Evolutionary conservation across 202 grass and related monocot species (phyloP).

Genomic region (Cymbopogon flexuosus): DNA sequence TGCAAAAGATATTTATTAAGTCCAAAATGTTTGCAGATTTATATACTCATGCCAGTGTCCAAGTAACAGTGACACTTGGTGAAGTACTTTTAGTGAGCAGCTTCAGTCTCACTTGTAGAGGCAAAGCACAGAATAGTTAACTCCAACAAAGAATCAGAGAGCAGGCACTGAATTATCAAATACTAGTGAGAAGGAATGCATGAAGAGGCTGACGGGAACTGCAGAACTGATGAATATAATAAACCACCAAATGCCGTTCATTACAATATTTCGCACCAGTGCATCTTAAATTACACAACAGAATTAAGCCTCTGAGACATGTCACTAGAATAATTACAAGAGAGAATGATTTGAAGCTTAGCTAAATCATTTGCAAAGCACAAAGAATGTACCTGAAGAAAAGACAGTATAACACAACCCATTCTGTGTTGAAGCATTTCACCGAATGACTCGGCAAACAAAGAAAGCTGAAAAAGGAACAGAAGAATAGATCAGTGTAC

Average conservation of each 20-base stretch:
- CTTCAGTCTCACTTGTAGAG: background rate
- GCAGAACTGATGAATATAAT: background rate
- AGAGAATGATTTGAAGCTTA: slow-evolving; percentile 8
- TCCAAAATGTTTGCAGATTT: background rate
- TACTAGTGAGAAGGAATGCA: background rate
- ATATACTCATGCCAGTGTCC: background rate
- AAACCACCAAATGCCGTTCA: background rate
- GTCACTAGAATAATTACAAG: background rate
- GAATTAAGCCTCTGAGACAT: background rate
- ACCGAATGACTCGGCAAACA: slow-evolving; percentile 87
- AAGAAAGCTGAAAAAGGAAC: slow-evolving; percentile 68
- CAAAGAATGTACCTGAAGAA: slow-evolving; percentile 77
- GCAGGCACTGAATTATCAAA: background rate
- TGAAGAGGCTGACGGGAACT: background rate
- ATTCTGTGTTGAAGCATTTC: slow-evolving; percentile 99
- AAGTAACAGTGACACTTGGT: background rate
- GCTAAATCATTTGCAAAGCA: slow-evolving; percentile 12
- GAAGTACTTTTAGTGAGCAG: background rate
- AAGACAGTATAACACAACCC: slow-evolving; percentile 79
- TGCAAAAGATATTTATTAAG: background rate
- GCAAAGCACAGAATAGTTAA: background rate
- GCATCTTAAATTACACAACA: background rate
- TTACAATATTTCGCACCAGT: background rate
- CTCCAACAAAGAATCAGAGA: background rate
- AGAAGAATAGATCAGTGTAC: slow-evolving; percentile 21